phyloP scores from a whole-genome alignment of 2,329 filamentous ascomycete species.

The Phialophora expanda region DNA sequence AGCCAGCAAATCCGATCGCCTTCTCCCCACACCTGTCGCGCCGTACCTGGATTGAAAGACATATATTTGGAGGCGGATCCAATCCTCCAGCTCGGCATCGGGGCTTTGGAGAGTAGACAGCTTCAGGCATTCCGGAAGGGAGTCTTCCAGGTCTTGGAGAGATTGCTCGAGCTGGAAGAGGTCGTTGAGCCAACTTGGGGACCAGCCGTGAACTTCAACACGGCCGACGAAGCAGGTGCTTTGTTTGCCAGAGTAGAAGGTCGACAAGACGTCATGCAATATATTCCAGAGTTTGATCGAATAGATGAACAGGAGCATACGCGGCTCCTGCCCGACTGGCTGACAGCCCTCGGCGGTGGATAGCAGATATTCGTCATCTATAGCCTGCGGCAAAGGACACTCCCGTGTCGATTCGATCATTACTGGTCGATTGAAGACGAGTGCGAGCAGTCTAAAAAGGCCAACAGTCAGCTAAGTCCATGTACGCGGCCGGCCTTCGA shows the following conservation, averaged over 20 bases:
- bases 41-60: not conserved
- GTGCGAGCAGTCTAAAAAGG: not conserved
- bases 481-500: not conserved
- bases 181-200: not conserved
- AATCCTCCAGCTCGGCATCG: slow-evolving; percentile 6
- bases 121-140: not conserved
- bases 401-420: slow-evolving; percentile 3
- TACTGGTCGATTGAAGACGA: slow-evolving; percentile 5
- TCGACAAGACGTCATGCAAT: slow-evolving; percentile 44
- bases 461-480: not conserved
- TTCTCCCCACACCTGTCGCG: not conserved
- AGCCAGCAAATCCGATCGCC: not conserved
- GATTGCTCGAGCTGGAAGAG: slow-evolving; percentile 1
- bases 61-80: not conserved
- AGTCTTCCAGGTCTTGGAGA: not conserved
- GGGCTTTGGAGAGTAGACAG: slow-evolving; percentile 8
- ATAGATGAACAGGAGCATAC: slow-evolving; percentile 44
- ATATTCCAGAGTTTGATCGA: slow-evolving; percentile 46
- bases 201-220: not conserved
- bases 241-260: slow-evolving; percentile 2
- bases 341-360: slow-evolving; percentile 36
- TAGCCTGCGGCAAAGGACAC: not conserved
- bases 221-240: slow-evolving; percentile 2
- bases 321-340: slow-evolving; percentile 40
- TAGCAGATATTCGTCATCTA: slow-evolving; percentile 17